Evolutionary conservation across 176 grass and related monocot species (phyloP).

Genomic region (Chrysopogon serrulatus): DNA sequence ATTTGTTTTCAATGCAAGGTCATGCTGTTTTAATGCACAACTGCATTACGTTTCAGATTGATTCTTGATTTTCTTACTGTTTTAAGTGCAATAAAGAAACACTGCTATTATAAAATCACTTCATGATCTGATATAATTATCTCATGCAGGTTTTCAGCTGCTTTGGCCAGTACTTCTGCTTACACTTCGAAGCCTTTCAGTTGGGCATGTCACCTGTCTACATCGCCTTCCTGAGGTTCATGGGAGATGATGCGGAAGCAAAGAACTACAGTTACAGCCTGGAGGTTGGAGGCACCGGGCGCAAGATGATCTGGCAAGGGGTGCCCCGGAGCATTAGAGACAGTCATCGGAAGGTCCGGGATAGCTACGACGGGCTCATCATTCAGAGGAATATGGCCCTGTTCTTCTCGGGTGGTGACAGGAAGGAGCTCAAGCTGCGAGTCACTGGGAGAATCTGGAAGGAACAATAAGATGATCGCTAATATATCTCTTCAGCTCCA

Average conservation of each 20-base stretch:
- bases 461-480: slow-evolving; percentile 41
- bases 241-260: slow-evolving; percentile 80
- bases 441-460: slow-evolving; percentile 96
- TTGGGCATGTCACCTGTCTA: slow-evolving; percentile 74
- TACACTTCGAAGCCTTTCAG: slow-evolving; percentile 96
- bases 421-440: slow-evolving; percentile 85
- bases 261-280: slow-evolving; percentile 92
- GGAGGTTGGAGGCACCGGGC: slow-evolving; percentile 80
- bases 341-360: slow-evolving; percentile 76
- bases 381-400: slow-evolving; percentile 94
- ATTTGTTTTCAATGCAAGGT: not conserved
- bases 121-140: not conserved
- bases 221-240: slow-evolving; percentile 92
- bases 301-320: slow-evolving; percentile 93
- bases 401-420: slow-evolving; percentile 82
- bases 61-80: too few relatives aligned
- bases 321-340: slow-evolving; percentile 83
- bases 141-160: slow-evolving; percentile 81
- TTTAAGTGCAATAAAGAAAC: not conserved
- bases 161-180: slow-evolving; percentile 88
- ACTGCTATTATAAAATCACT: not conserved
- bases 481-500: not conserved
- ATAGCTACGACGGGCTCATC: slow-evolving; percentile 88
- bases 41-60: not conserved
- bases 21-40: not conserved